Base-by-base conservation (phyloP, 164 flowering plant genomes). In the Pachysandra terminalis region DNA sequence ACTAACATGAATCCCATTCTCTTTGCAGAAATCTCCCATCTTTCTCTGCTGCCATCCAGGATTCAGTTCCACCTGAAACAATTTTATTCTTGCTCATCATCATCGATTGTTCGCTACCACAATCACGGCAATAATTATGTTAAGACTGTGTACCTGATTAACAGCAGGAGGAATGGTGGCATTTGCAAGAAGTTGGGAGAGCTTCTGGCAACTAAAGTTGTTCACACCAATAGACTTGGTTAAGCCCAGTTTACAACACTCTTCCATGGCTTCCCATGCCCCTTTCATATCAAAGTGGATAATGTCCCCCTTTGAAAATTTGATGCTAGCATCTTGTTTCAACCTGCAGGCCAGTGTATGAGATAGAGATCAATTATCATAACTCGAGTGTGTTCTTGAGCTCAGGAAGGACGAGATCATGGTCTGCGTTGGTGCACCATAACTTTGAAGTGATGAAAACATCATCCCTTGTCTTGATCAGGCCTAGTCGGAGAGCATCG, bases 391-490 rank as follows among this genome's bases (percentile, higher is more conserved):
- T 60, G 3, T 61, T 61, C 25, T 63, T 65, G 40, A 83, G 69
- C 10, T 81, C 81, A 0, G 82, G 80, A 3, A 79, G 72, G 22
- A 81, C 80, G 2, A 59, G 82, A 32, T 72, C 68, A 5, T 45
- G 75, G 28, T 83, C 65, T 2, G 71, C 65, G 22, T 75, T 62
- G 22, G 32, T 24, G 63, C 74, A 65, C 81, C 81, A 75, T n/a
- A 83, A 51, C 68, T 83, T 83, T 27, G 86, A 68, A 1, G 86
- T 83, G 60, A 83, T 69, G 70, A 79, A 83, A 16, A 83, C 37
- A 26, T 79, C 81, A 0, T 65, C 65, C 0, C 84, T 64, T 5
- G 67, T 63, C 48, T 75, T 67, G 65, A 83, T 66, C 15, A 81
- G 69, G 9, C 82, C 81, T 17, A 21, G 67, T 1, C 21, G 14